A percentile compares a stretch with the other conserved stretches of the same genome.
Conservation (phyloP, 2,329 filamentous ascomycete species). For the Penicillium janthinellum region DNA sequence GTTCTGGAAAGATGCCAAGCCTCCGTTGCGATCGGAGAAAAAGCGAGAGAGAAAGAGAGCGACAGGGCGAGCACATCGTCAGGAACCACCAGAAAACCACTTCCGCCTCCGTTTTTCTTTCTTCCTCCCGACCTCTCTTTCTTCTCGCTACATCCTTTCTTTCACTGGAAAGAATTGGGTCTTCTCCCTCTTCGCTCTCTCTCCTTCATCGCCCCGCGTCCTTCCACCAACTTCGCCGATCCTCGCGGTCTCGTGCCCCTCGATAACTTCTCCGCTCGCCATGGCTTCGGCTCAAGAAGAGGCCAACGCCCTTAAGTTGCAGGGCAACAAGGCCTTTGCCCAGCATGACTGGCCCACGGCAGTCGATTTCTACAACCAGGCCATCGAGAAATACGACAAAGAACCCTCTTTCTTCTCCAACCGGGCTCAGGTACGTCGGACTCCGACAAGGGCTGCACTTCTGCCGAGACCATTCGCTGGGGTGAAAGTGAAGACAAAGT, state of each 20-base stretch:
- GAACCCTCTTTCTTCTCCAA: constrained; percentile 94
- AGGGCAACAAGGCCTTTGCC: constrained; percentile 91
- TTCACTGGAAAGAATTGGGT: neutral
- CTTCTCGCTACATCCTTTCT: neutral
- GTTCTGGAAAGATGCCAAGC: constrained; percentile 37
- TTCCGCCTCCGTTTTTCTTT: constrained; percentile 1
- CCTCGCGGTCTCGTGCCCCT: constrained; percentile 32
- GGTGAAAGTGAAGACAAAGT: neutral
- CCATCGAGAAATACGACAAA: constrained; percentile 78
- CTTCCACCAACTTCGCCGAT: constrained; percentile 16
- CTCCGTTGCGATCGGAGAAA: constrained; percentile 28
- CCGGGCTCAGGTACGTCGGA: constrained; percentile 75
- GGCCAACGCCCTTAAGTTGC: constrained; percentile 82
- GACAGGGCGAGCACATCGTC: constrained; percentile 9
- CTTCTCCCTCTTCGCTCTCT: constrained; percentile 10
- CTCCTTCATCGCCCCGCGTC: neutral
- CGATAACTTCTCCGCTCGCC: constrained; percentile 18
- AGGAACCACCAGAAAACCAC: constrained; percentile 13
- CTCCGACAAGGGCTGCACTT: constrained; percentile 19
- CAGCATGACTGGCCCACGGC: constrained; percentile 83
- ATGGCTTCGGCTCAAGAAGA: constrained; percentile 59
- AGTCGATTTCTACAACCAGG: constrained; percentile 80
- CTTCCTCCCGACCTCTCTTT: constrained; percentile 1
- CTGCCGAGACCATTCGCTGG: constrained; percentile 14
- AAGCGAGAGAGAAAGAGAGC: constrained; percentile 13